These are phyloP conservation scores for Monosporascus sp. DNA, from an alignment of 2,329 filamentous ascomycete genomes.

Conservation along the genomic window DNA sequence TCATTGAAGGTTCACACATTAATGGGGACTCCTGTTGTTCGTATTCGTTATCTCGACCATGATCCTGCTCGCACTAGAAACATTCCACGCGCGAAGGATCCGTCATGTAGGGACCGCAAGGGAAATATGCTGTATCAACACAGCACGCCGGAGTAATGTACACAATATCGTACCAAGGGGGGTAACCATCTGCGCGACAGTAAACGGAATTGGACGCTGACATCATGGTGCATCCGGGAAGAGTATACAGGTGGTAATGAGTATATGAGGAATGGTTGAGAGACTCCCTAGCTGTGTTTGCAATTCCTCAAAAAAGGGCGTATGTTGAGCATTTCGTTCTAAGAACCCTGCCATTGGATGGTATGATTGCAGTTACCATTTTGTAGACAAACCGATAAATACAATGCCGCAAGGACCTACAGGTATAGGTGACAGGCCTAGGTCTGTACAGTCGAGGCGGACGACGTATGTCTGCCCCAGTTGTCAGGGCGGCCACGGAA, in stretches of 20 bases:
- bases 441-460: constrained; percentile 11
- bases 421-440: not conserved
- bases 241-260: not conserved
- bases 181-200: not conserved
- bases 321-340: not conserved
- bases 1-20: not conserved
- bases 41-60: not conserved
- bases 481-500: constrained; percentile 14
- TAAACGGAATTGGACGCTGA: not conserved
- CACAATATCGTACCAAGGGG: not conserved
- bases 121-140: not conserved
- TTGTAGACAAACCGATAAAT: not conserved
- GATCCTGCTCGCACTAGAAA: not conserved
- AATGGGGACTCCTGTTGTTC: not conserved
- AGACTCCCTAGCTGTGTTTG: not conserved
- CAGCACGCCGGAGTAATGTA: not conserved
- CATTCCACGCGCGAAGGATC: not conserved
- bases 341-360: not conserved
- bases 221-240: not conserved
- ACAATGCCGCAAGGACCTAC: not conserved
- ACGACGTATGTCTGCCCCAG: constrained; percentile 9
- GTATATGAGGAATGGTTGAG: not conserved
- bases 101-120: not conserved
- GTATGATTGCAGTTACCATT: not conserved
- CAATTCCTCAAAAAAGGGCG: not conserved